Base-by-base conservation (phyloP, 352 stramenopile species). In the Achlya hypogyna region DNA sequence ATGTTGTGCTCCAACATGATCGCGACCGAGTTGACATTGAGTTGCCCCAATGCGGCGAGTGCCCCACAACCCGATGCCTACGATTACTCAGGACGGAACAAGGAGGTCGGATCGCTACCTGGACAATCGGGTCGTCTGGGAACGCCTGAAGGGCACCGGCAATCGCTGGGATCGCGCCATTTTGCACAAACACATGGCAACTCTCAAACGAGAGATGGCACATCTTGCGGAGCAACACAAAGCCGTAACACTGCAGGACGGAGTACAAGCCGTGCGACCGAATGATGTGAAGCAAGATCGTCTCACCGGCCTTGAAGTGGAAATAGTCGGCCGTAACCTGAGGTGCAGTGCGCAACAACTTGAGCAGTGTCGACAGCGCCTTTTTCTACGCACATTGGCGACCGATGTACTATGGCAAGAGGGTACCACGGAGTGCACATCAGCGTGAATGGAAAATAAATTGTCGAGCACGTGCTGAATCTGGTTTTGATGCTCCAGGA, bases 241-340 rank as follows among this genome's bases (percentile, higher is more conserved):
- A 88, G 20, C 82, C 82, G 34, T 90, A 90, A 58, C 82, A 90
- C 5, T 88, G 74, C 38, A 90, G 59, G n/a, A 90, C 82, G 5
- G 82, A 81, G 34, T 90, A 81, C 1, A 77, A 74, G 0, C 72
- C 49, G 70, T 90, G 79, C 8, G 75, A 72, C 28, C 73, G 77
- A 54, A 90, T 86, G 18, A 74, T 87, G 14, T 78, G 71, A 14
- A 88, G 70, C 35, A 90, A 69, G 23, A 84, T 64, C 18, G 77
- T 51, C 54, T 90, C 82, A 42, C 78, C 82, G 8, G 78, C 62
- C 47, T 84, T 77, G 51, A 85, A 77, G 32, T 83, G 78, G 5
- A 90, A 69, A 35, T 74, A 90, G 64, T 88, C 79, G 38, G 81
- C 75, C 0, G 81, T 89, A 25, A 88, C 78, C 63, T 88, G 81